phyloP scores from a whole-genome alignment of 495 filamentous ascomycete species.

The Thozetella sp. region DNA sequence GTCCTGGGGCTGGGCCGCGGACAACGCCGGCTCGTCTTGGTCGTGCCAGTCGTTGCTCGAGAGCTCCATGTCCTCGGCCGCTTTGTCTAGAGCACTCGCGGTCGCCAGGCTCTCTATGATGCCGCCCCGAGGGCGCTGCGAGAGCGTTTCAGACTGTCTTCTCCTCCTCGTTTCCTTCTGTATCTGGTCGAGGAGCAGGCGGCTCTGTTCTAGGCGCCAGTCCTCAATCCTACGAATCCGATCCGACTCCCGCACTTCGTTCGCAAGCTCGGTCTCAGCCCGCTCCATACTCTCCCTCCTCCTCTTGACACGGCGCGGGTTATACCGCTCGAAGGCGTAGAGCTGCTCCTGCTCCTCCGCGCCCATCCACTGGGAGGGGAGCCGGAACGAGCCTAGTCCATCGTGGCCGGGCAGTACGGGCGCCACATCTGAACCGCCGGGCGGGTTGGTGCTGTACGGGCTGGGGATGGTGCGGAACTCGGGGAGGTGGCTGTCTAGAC shows the following conservation, averaged over 20 bases:
- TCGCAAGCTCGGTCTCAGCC: slow-evolving; percentile 53
- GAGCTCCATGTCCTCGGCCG: slow-evolving; percentile 30
- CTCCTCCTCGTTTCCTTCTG: slow-evolving; percentile 77
- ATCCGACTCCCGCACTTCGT: slow-evolving; percentile 62
- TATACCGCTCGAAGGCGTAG: slow-evolving; percentile 83
- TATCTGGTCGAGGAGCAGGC: slow-evolving; percentile 82
- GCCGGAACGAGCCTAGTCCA: slow-evolving; percentile 79
- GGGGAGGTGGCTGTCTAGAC: slow-evolving; percentile 85
- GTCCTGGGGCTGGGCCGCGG: slow-evolving; percentile 52
- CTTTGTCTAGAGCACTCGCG: slow-evolving; percentile 23
- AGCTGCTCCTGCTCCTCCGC: slow-evolving; percentile 72
- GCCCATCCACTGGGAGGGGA: slow-evolving; percentile 40
- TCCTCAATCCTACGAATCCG: slow-evolving; percentile 81
- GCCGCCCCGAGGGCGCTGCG: slow-evolving; percentile 6
- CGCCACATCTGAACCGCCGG: slow-evolving; percentile 25
- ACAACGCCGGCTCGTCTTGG: slow-evolving; percentile 30
- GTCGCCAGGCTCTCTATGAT: slow-evolving; percentile 15
- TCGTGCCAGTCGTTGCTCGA: slow-evolving; percentile 39
- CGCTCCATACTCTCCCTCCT: slow-evolving; percentile 64
- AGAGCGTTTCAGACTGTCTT: slow-evolving; percentile 37
- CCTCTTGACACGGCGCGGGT: slow-evolving; percentile 70
- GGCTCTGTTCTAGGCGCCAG: slow-evolving; percentile 92
- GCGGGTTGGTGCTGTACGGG: slow-evolving; percentile 43
- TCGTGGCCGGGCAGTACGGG: slow-evolving; percentile 87
- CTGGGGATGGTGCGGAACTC: slow-evolving; percentile 73